Conservation (phyloP, 805 yeast genomes). For the Starmerella bombicola region DNA sequence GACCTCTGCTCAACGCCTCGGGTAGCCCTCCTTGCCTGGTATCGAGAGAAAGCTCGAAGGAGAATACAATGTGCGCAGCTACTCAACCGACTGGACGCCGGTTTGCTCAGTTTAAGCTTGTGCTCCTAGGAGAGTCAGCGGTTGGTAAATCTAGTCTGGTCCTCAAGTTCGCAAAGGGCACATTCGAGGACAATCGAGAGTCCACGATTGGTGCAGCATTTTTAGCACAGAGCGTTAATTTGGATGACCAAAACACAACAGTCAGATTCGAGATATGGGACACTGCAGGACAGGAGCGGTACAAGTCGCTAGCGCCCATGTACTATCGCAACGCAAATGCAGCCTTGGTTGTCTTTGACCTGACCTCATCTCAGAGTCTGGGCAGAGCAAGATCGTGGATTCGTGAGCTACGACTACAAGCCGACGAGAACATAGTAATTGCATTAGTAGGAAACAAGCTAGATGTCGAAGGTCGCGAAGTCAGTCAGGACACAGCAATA, state of each 20-base stretch:
- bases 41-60: too few relatives aligned
- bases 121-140: constrained; percentile 65
- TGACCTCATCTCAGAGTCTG: constrained; percentile 56
- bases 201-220: constrained; percentile 99
- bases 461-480: constrained; percentile 41
- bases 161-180: constrained; percentile 56
- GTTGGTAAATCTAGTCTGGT: constrained; percentile 76
- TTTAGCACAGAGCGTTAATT: constrained; percentile 60
- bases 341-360: constrained; percentile 81
- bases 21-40: too few relatives aligned
- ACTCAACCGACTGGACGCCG: constrained; percentile 13
- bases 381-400: constrained; percentile 79
- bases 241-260: constrained; percentile 32
- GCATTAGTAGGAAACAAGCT: constrained; percentile 79
- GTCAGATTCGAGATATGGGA: constrained; percentile 55
- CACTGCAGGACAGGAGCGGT: constrained; percentile 91
- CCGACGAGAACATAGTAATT: constrained; percentile 57
- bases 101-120: constrained; percentile 51
- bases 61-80: neutral
- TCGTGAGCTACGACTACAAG: constrained; percentile 80
- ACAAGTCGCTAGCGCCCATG: constrained; percentile 72
- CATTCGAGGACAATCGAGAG: constrained; percentile 66
- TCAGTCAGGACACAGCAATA: constrained; percentile 32
- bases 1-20: too few relatives aligned
- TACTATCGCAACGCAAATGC: constrained; percentile 69